These are phyloP conservation scores for Gracilaria domingensis DNA, from an alignment of 23 red algal genomes.

Conservation along the genomic window DNA sequence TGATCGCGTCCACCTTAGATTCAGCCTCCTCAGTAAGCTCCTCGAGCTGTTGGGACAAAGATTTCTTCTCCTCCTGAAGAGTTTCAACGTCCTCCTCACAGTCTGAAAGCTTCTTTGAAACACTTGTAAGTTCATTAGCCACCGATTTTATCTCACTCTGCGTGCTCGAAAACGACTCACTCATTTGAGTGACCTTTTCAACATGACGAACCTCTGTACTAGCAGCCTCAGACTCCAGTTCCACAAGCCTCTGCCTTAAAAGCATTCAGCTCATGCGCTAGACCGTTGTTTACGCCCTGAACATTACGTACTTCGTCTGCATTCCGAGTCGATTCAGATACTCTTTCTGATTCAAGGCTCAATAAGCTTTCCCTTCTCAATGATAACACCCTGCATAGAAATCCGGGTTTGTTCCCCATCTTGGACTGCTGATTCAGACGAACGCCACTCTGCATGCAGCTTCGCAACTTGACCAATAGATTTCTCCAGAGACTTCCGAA, in stretches of 20 bases:
- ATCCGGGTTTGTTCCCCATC: background rate
- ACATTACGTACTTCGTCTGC: background rate
- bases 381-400: constrained; percentile 14
- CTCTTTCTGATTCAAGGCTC: background rate
- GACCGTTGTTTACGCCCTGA: background rate
- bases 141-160: background rate
- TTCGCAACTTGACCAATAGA: constrained; percentile 17
- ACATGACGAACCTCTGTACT: background rate
- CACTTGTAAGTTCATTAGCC: background rate
- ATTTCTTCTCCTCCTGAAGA: constrained; percentile 10
- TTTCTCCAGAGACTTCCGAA: constrained; percentile 1
- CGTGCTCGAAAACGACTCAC: background rate
- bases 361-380: constrained; percentile 17
- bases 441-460: background rate
- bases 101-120: background rate
- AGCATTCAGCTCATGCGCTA: background rate
- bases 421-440: constrained; percentile 1
- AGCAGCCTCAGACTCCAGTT: background rate
- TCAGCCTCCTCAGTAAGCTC: constrained; percentile 5
- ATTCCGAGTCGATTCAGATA: background rate
- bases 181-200: background rate
- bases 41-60: background rate
- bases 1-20: constrained; percentile 1
- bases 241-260: background rate
- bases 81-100: constrained; percentile 17